Base-by-base conservation (phyloP, 208 protist genomes). In the Leishmania arabica region DNA sequence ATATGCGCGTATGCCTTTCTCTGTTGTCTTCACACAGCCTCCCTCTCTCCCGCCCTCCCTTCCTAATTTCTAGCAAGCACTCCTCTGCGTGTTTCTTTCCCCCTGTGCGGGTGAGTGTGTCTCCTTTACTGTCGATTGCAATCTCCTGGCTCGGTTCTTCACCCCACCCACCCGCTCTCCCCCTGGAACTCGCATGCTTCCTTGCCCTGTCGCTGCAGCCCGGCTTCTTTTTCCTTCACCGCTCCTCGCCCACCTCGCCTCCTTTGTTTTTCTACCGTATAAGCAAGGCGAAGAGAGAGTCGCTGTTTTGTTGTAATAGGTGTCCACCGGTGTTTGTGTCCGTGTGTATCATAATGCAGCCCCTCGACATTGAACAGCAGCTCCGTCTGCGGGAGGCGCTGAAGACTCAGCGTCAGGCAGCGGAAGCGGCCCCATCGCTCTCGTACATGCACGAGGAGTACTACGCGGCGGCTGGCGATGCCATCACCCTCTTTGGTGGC, bases 331-430 rank as follows among this genome's bases (percentile, higher is more conserved):
- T 3, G 42, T 9, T 56, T 4, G 27, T 53, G 40, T 75, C 42
- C 40, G 34, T 76, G 74, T 66, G 11, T 77, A 3, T 19, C 27
- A 37, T 40, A 34, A 79, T 84, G 81, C 40, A 64, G 51, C 31
- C 47, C 58, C 75, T 90, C 54, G 89, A 93, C 74, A 75, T 93
- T 42, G 89, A 93, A 56, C 79, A 88, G 73, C 89, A 93, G 75
- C 75, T 90, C 27, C 84, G 85, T 37, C 80, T 81, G 8, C 80
- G 83, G 34, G 81, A 88, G 68, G 73, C 82, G 21, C 17, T 77
- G 34, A 58, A 70, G 69, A 37, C 69, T 27, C 85, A 72, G 54
- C 58, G 75, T 11, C 80, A 13, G 42, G 83, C 56, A 73, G 83
- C 74, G 58, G 79, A 42, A 27, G 54, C 64, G 17, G 47, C 62